These are phyloP conservation scores for Ogataea haglerorum DNA, from an alignment of 805 yeast species.

Conservation along the genomic window DNA sequence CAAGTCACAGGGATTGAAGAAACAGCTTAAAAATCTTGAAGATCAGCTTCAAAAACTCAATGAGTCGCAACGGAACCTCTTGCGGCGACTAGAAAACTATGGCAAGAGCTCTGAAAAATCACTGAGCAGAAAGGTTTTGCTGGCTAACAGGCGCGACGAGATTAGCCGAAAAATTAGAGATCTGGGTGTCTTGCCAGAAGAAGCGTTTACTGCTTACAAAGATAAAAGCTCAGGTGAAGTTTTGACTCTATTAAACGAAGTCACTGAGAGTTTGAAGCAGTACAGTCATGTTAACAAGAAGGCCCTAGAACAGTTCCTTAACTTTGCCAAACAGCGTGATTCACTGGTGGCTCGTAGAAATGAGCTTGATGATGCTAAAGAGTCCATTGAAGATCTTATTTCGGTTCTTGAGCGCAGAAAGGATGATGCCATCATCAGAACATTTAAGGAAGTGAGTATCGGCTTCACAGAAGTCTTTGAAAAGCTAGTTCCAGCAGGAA, in stretches of 20 bases:
- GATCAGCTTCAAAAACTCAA: conserved; percentile 49
- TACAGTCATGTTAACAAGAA: conserved; percentile 82
- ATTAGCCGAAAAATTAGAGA: conserved; percentile 71
- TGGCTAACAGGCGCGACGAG: conserved; percentile 64
- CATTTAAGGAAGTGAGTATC: conserved; percentile 71
- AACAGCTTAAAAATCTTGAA: conserved; percentile 32
- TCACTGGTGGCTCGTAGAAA: conserved; percentile 60
- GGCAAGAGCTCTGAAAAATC: conserved; percentile 64
- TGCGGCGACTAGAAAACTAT: conserved; percentile 56
- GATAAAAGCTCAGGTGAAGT: conserved; percentile 47
- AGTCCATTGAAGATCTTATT: conserved; percentile 71
- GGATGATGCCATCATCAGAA: conserved; percentile 73
- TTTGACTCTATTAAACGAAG: conserved; percentile 47
- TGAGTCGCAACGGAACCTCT: conserved; percentile 50
- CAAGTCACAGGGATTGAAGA: conserved; percentile 31
- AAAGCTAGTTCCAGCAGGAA: conserved; percentile 78
- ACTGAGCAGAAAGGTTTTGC: conserved; percentile 57
- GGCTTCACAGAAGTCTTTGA: conserved; percentile 76
- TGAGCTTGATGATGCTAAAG: conserved; percentile 68
- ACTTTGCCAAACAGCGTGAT: conserved; percentile 69
- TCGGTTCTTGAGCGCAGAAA: conserved; percentile 70
- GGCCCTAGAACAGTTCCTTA: conserved; percentile 78
- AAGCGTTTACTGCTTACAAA: conserved; percentile 57
- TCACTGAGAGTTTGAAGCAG: conserved; percentile 55
- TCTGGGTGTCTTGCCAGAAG: conserved; percentile 86